Conservation (phyloP, 1,284 basidiomycete genomes). For the Phellinidium pouzarii region DNA sequence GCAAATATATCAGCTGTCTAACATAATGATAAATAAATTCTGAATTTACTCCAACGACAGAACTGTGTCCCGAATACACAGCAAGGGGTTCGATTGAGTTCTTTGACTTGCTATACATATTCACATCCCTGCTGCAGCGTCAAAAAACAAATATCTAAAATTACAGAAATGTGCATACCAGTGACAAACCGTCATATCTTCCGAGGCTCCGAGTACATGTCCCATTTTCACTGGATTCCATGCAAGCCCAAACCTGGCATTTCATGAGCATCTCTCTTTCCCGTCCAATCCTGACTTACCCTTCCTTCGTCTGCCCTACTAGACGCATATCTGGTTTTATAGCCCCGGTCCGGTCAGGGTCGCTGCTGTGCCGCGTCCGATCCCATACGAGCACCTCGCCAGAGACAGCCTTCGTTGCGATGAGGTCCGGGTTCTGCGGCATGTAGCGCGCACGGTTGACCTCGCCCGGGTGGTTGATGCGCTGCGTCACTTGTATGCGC, state of each 20-base stretch:
- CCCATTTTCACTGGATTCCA: conserved; percentile 86
- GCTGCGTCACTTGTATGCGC: conserved; percentile 85
- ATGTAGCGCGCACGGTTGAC: conserved; percentile 98
- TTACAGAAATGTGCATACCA: conserved; percentile 47
- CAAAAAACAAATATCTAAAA: conserved; percentile 1
- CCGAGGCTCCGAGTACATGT: conserved; percentile 86
- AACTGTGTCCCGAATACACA: conserved; percentile 83
- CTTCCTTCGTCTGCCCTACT: conserved; percentile 88
- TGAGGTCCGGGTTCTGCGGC: conserved; percentile 96
- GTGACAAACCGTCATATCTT: conserved; percentile 94
- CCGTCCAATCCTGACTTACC: conserved; percentile 45
- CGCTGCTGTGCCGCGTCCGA: conserved; percentile 92
- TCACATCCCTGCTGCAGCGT: conserved; percentile 69
- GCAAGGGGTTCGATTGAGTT: conserved; percentile 74
- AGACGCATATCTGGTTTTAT: conserved; percentile 91
- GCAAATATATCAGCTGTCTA: conserved; percentile 18
- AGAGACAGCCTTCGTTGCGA: conserved; percentile 89
- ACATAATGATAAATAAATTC: conserved; percentile 2
- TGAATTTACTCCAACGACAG: conserved; percentile 77
- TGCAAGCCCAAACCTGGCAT: conserved; percentile 77
- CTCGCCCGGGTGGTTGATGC: conserved; percentile 94
- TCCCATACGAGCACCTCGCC: conserved; percentile 95
- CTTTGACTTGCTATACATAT: conserved; percentile 80
- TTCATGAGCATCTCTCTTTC: conserved; percentile 15
- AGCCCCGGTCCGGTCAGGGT: conserved; percentile 77